A percentile compares a stretch with the other conserved stretches of the same genome.
phyloP scores from a whole-genome alignment of 345 rosid genomes.

The Conringia planisiliqua region DNA sequence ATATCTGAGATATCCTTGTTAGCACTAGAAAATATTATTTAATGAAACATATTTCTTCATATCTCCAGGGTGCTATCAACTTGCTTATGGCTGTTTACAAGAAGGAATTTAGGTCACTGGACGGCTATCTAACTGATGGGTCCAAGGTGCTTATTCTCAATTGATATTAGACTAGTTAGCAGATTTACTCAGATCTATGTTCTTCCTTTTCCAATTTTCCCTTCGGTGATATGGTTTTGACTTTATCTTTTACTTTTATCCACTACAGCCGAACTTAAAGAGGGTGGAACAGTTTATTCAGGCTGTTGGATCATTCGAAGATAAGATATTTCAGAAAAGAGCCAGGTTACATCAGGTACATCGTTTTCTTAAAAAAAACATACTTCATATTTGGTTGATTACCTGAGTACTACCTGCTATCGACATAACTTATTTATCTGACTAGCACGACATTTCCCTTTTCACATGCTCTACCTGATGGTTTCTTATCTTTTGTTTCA shows the following conservation, averaged over 20 bases:
- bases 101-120: conserved; percentile 74
- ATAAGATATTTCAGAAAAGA: conserved; percentile 92
- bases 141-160: conserved; percentile 55
- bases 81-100: conserved; percentile 88
- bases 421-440: not conserved
- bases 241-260: not conserved
- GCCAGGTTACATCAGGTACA: conserved; percentile 71
- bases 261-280: conserved; percentile 66
- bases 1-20: not conserved
- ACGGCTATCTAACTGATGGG: conserved; percentile 81
- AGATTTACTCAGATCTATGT: not conserved
- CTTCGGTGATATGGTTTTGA: conserved; percentile 15
- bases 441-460: not conserved
- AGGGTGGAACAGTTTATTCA: conserved; percentile 91
- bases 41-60: conserved; percentile 14
- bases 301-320: conserved; percentile 89
- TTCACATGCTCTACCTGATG: not conserved
- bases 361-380: not conserved
- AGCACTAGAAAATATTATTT: not conserved
- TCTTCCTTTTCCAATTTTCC: conserved; percentile 7
- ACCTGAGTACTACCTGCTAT: not conserved
- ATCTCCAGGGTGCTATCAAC: conserved; percentile 90
- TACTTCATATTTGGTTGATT: not conserved
- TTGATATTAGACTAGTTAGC: conserved; percentile 9
- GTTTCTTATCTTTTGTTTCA: not conserved